Evolutionary conservation across 176 grass and related monocot species (phyloP).

Genomic region (Chrysopogon serrulatus): DNA sequence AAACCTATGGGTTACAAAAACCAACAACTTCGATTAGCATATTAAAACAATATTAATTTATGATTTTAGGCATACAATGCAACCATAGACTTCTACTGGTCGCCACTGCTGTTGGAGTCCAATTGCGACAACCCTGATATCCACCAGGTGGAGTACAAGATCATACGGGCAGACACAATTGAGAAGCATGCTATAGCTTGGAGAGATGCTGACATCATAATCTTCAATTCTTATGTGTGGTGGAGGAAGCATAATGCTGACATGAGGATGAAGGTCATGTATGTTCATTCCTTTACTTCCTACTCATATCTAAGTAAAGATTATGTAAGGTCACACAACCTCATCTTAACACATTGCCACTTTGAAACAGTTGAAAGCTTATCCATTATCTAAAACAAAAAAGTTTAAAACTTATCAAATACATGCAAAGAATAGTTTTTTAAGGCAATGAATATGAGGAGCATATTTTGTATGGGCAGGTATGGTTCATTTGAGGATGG

Average conservation of each 20-base stretch:
- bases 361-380: too few species aligned
- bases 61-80: slow-evolving; percentile 71
- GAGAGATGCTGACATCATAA: slow-evolving; percentile 68
- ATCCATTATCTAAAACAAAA: too few species aligned
- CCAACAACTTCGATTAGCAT: neutral
- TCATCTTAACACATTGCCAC: too few species aligned
- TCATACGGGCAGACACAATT: slow-evolving; percentile 60
- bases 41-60: neutral
- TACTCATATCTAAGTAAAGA: too few species aligned
- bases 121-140: slow-evolving; percentile 71
- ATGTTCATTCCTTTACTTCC: too few species aligned
- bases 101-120: slow-evolving; percentile 73
- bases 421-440: too few species aligned
- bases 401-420: too few species aligned
- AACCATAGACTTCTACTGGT: slow-evolving; percentile 96
- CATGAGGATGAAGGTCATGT: slow-evolving; percentile 74
- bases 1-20: too few species aligned
- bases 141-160: slow-evolving; percentile 52
- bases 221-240: slow-evolving; percentile 96
- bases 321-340: too few species aligned
- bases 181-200: slow-evolving; percentile 64
- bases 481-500: slow-evolving; percentile 68
- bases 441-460: too few species aligned
- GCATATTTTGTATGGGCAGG: too few species aligned
- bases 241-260: slow-evolving; percentile 71